These are phyloP conservation scores for Fusarium tuaranense DNA, from an alignment of 2,329 filamentous ascomycete species.

Conservation along the genomic window DNA sequence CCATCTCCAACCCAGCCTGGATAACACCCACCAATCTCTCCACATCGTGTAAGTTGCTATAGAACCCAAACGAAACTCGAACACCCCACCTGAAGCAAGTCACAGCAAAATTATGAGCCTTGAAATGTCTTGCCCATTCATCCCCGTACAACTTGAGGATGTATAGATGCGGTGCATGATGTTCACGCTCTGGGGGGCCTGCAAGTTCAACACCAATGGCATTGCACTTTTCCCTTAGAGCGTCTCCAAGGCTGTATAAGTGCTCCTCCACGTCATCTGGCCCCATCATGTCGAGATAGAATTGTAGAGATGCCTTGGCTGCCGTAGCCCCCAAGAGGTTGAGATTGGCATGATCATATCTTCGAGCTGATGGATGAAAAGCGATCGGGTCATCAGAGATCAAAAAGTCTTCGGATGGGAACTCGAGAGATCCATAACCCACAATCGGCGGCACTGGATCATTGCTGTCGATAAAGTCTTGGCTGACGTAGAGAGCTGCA, in stretches of 20 bases:
- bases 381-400: slow-evolving; percentile 27
- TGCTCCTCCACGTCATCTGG: slow-evolving; percentile 42
- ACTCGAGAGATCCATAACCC: slow-evolving; percentile 39
- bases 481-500: slow-evolving; percentile 46
- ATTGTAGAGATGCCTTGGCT: slow-evolving; percentile 40
- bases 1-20: neutral
- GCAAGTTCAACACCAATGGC: slow-evolving; percentile 38
- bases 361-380: slow-evolving; percentile 40
- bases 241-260: slow-evolving; percentile 40
- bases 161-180: slow-evolving; percentile 47
- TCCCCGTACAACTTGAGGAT: slow-evolving; percentile 39
- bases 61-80: slow-evolving; percentile 38
- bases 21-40: neutral
- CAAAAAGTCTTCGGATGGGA: slow-evolving; percentile 34
- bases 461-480: slow-evolving; percentile 30
- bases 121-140: slow-evolving; percentile 38
- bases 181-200: slow-evolving; percentile 30
- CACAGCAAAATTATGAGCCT: slow-evolving; percentile 18
- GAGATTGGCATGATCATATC: slow-evolving; percentile 48
- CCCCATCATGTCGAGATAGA: slow-evolving; percentile 44
- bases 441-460: slow-evolving; percentile 45
- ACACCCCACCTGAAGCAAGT: slow-evolving; percentile 44
- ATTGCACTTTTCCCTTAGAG: slow-evolving; percentile 29
- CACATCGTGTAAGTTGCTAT: slow-evolving; percentile 14
- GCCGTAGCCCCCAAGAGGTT: slow-evolving; percentile 40